Base-by-base conservation (phyloP, 176 grass and related monocot genomes). In the Oryza meridionalis region DNA sequence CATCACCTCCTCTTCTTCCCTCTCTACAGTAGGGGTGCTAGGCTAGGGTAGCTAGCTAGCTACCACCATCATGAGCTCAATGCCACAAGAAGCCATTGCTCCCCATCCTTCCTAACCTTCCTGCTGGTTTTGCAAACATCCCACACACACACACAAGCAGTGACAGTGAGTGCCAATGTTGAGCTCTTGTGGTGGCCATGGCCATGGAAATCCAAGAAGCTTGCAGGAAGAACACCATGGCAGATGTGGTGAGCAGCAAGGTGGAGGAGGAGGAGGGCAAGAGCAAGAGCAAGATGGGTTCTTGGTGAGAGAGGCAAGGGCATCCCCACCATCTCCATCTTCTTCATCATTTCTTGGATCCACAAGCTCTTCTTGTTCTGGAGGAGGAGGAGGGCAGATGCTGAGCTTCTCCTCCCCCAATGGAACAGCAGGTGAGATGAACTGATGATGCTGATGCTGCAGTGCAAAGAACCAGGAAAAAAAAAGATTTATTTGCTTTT, bases 381-480 rank as follows among this genome's bases (percentile, higher is more conserved):
- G 17, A 58, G 17, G 46, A 35, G 35, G 35, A 37, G 35, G 35
- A 37, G 53, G 53, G 49, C 81, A 62, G 87, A 84, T 88, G 87
- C 63, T 89, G 14, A 84, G 77, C 77, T 89, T 89, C 82, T 89
- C 78, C 77, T 89, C 78, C 47, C 75, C 76, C 76, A 84, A 69
- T 63, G 70, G 49, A 32, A 70, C 62, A 47, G 82, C 77, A 63
- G 82, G 82, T 89, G 70, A 75, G 81, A 79, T 58, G 63, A 40
- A 8, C 0, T 0, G 53, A n/a, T 58, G 53, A 8, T 58, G 4
- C 33, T 37, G 35, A 37, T 37, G 65, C 13, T 37, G 44, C 42
- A 22, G 63, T 37, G 10, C 35, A 31, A 63, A 17, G 27, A 44
- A 62, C 9, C 58, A 22, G 21, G 4, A 3, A 35, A 22, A 81